phyloP scores from a whole-genome alignment of 441 rosid genomes.

The Jatropha multifida region DNA sequence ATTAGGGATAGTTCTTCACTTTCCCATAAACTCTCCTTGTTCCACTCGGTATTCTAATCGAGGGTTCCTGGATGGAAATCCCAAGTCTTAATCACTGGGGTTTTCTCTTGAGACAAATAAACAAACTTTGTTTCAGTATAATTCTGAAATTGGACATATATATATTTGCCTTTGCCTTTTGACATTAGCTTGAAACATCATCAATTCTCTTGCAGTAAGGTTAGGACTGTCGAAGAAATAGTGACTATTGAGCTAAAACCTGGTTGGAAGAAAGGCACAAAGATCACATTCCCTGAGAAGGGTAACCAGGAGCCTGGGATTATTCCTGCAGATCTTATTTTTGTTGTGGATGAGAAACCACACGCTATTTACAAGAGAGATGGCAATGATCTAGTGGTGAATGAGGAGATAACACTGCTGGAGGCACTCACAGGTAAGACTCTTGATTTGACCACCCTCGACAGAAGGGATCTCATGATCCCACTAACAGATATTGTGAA shows the following conservation, averaged over 20 bases:
- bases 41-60: too few relatives aligned
- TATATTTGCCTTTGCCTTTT: background rate
- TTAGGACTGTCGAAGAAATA: constrained; percentile 63
- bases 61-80: too few relatives aligned
- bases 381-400: constrained; percentile 69
- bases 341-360: constrained; percentile 81
- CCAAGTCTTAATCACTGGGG: too few relatives aligned
- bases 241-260: constrained; percentile 82
- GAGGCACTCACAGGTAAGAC: constrained; percentile 87
- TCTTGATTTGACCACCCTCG: constrained; percentile 58
- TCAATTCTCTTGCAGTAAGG: constrained; percentile 47
- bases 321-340: constrained; percentile 76
- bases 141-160: constrained; percentile 6
- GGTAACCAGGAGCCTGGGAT: constrained; percentile 82
- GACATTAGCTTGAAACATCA: constrained; percentile 13
- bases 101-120: too few relatives aligned
- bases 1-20: too few relatives aligned
- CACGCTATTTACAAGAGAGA: constrained; percentile 77
- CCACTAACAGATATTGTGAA: constrained; percentile 65
- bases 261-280: constrained; percentile 98
- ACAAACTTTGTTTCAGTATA: background rate
- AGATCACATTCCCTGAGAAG: constrained; percentile 83
- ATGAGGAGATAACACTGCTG: constrained; percentile 70
- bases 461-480: constrained; percentile 66
- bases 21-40: too few relatives aligned